Base-by-base conservation (phyloP, 441 rosid genomes). In the Pelargonium cotyledonis region DNA sequence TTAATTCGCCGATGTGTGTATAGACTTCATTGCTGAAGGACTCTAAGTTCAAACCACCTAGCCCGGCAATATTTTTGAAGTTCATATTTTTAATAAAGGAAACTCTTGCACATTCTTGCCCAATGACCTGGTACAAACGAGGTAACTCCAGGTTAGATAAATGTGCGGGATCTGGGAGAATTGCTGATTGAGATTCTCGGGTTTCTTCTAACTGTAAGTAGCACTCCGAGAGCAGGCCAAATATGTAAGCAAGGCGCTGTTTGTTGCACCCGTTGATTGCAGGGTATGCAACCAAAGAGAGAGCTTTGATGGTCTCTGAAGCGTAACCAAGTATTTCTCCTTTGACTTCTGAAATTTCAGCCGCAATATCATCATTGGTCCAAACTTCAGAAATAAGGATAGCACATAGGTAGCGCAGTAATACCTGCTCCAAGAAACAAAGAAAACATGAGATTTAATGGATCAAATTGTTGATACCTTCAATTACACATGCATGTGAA, bases 201-300 rank as follows among this genome's bases (percentile, higher is more conserved):
- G 77, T 77, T 85, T 80, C 85, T 68, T 79, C 89, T 79, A 88
- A 74, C 72, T 65, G 83, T 72, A 70, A 69, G 80, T 84, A 92
- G 90, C 99, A 91, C 65, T 86, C 90, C 51, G 89, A 81, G 57
- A 95, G 89, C 71, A 95, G 90, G 82, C 85, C 75, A 77, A 79
- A 92, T 74, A 95, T 78, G 80, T 63, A 82, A 58, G 89, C 89
- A 76, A 95, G 92, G 65, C 96, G 92, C 71, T 80, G 84, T 78
- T 95, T 95, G 79, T 91, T 86, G 84, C 79, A 73, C 60, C 99
- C 99, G 76, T 95, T 87, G 83, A 91, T 76, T 44, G 83, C 88
- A 72, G 99, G 98, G 84, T 90, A 91, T 64, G 86, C 90, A 55
- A 80, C 65, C 65, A 70, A 74, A 69, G 83, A 83, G 72, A 91